Evolutionary conservation across 2,329 filamentous ascomycete species (phyloP), one percentile per base, ranked within the genome.

Genomic region (Alternaria viburni): DNA sequence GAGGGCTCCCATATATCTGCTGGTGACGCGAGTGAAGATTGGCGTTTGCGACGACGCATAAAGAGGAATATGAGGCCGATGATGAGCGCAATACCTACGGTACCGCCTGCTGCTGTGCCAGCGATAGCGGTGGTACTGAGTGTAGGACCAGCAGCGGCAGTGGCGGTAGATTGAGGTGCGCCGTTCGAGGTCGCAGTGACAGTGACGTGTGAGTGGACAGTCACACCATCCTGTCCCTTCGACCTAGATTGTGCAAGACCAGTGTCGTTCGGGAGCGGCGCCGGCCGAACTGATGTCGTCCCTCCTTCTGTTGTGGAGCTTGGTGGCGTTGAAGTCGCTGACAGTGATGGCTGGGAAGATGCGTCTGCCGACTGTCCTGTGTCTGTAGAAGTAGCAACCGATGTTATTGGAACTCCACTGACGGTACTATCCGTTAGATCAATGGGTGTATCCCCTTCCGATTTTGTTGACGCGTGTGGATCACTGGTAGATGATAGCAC

Each of bases 81-180:
- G 13, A 65, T 32, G 15, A 69, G 43, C 11, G 64, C 47, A 3
- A 71, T 41, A 10, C 68, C 47, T 1, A 50, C 47, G 5, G 60
- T 54, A 44, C 69, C 59, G 46, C 68, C 71, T 3, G 68, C 61
- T 25, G 68, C 67, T 60, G 62, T 62, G 1, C 69, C 73, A 4
- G 65, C 65, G 5, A 74, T 70, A 3, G 64, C 62, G 9, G 67
- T 46, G 4, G 64, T 63, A 12, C 61, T 58, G 10, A 67, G 21
- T 10, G 44, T 9, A 17, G 46, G 32, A 1, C 1, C 36, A 17
- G 46, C 3, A 15, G 36, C 23, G 3, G 19, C 32, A 28, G 28
- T n/a, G 12, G 26, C 10, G 10, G 43, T 36, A 13, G 25, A 21
- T 17, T 57, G 12, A n/a, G 43, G 25, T 21, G n/a, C n/a, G 17